Conservation (phyloP, 1,284 basidiomycete species). For the Ceraceosorus guamensis region DNA sequence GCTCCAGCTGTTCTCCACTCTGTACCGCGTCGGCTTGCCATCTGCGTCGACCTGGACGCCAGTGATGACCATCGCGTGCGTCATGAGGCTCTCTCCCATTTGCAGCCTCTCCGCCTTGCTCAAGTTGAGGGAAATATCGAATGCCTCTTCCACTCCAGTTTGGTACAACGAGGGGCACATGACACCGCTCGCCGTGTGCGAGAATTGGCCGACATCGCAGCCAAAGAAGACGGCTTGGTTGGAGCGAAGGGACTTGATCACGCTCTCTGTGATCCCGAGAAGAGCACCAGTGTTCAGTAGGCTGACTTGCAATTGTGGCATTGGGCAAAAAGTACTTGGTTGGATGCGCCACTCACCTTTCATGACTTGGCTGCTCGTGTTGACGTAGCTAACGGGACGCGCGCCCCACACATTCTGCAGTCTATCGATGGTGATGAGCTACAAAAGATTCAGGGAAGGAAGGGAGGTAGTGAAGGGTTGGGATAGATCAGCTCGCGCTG, state of each 20-base stretch:
- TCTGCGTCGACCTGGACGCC: conserved; percentile 37
- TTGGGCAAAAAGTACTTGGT: no score
- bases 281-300: neutral
- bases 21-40: conserved; percentile 75
- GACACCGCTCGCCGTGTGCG: conserved; percentile 58
- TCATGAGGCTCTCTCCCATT: conserved; percentile 77
- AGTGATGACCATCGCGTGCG: conserved; percentile 62
- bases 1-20: conserved; percentile 94
- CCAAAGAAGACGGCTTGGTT: conserved; percentile 91
- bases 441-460: no score
- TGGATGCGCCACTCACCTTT: conserved; percentile 55
- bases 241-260: conserved; percentile 64
- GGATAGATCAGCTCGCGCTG: no score
- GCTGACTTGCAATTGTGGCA: neutral
- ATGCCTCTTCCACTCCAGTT: conserved; percentile 58
- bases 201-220: conserved; percentile 72
- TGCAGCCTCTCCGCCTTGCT: conserved; percentile 78
- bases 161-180: conserved; percentile 73
- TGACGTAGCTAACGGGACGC: conserved; percentile 72
- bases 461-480: no score
- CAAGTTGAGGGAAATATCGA: conserved; percentile 57
- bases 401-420: conserved; percentile 87
- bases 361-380: conserved; percentile 71
- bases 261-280: no score
- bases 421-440: conserved; percentile 84